These are phyloP conservation scores for Gossypium turneri DNA, from an alignment of 345 rosid species.

Conservation along the genomic window DNA sequence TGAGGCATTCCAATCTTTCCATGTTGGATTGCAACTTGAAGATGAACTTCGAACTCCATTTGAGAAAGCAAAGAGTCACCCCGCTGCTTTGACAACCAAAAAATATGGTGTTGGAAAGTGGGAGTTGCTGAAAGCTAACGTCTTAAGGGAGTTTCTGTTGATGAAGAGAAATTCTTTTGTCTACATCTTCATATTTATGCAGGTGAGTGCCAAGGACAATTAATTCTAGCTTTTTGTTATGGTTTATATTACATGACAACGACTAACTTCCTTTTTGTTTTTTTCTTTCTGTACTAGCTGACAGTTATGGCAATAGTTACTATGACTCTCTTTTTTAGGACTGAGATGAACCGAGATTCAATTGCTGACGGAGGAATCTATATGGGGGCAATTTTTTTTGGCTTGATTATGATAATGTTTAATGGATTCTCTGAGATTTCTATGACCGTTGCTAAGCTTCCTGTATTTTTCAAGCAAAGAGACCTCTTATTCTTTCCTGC, in stretches of 20 bases:
- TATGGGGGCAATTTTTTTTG: conserved; percentile 62
- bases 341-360: conserved; percentile 45
- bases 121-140: conserved; percentile 57
- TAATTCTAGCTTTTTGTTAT: neutral
- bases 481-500: conserved; percentile 70
- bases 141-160: conserved; percentile 59
- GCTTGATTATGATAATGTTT: conserved; percentile 49
- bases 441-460: conserved; percentile 76
- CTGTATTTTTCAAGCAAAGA: conserved; percentile 83
- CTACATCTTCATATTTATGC: conserved; percentile 57
- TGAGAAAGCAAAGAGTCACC: conserved; percentile 58
- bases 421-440: conserved; percentile 69
- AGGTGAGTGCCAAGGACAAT: conserved; percentile 36
- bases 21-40: conserved; percentile 41
- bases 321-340: conserved; percentile 59
- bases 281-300: conserved; percentile 30
- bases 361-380: conserved; percentile 46
- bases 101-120: conserved; percentile 51
- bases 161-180: conserved; percentile 80
- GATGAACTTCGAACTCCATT: conserved; percentile 56
- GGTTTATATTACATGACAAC: neutral
- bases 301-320: conserved; percentile 25
- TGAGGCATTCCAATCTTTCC: conserved; percentile 62
- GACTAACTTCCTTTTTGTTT: conserved; percentile 11
- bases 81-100: conserved; percentile 59